Percentiles rank a stretch among this genome's conserved stretches.
phyloP scores from a whole-genome alignment of 352 stramenopile species.

The Phytophthora podocarpi region DNA sequence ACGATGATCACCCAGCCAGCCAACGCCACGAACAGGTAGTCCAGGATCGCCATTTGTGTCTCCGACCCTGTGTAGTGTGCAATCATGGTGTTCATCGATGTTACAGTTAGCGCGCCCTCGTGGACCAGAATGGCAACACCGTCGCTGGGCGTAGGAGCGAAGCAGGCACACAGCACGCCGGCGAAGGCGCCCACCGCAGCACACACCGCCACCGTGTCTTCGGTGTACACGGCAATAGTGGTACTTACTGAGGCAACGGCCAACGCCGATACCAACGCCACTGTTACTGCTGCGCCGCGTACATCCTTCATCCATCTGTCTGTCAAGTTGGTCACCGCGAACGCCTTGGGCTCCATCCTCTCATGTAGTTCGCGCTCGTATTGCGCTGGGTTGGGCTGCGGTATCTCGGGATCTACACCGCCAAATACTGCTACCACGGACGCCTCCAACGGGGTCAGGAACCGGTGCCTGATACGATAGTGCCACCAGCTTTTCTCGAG shows the following conservation, averaged over 20 bases:
- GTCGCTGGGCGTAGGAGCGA: slow-evolving; percentile 45
- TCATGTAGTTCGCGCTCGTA: slow-evolving; percentile 28
- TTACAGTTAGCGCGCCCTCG: slow-evolving; percentile 54
- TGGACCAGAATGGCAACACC: slow-evolving; percentile 54
- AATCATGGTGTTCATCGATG: slow-evolving; percentile 66
- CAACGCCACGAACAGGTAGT: slow-evolving; percentile 66
- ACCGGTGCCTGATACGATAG: slow-evolving; percentile 63
- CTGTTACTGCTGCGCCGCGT: slow-evolving; percentile 3
- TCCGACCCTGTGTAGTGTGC: slow-evolving; percentile 46
- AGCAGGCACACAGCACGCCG: slow-evolving; percentile 44
- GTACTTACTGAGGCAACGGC: slow-evolving; percentile 11
- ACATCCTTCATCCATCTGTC: slow-evolving; percentile 28
- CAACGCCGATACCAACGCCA: slow-evolving; percentile 19
- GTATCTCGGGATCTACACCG: slow-evolving; percentile 15
- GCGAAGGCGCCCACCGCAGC: slow-evolving; percentile 31
- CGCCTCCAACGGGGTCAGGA: slow-evolving; percentile 43
- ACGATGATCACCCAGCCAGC: slow-evolving; percentile 52
- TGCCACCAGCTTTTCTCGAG: slow-evolving; percentile 69
- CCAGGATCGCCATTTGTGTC: slow-evolving; percentile 51
- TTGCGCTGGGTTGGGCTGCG: slow-evolving; percentile 8
- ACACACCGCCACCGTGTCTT: slow-evolving; percentile 37
- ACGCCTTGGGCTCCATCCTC: slow-evolving; percentile 34
- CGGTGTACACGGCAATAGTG: slow-evolving; percentile 24
- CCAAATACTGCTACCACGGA: slow-evolving; percentile 20
- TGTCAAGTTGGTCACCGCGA: slow-evolving; percentile 37